A percentile compares a stretch with the other conserved stretches of the same genome.
Evolutionary conservation across 2,329 filamentous ascomycete genomes (phyloP).

Genomic region (Talaromyces sp.): DNA sequence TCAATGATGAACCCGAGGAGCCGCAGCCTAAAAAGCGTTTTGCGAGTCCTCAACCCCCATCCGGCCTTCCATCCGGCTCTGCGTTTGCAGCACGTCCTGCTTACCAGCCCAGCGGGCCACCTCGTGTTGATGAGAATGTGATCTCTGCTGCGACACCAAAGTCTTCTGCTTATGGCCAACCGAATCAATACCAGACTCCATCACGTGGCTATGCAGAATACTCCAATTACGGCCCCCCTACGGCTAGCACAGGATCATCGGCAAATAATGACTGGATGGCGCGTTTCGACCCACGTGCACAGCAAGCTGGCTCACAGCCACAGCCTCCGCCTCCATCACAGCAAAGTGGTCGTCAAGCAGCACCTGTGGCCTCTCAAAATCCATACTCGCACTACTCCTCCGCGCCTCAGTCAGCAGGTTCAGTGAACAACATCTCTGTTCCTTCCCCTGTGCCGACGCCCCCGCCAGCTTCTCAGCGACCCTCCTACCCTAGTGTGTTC

Average conservation of each 20-base stretch:
- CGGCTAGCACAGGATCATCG: conserved; percentile 29
- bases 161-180: conserved; percentile 30
- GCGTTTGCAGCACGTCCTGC: conserved; percentile 31
- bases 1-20: conserved; percentile 53
- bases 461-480: conserved; percentile 33
- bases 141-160: conserved; percentile 28
- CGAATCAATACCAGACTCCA: conserved; percentile 31
- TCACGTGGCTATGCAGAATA: conserved; percentile 40
- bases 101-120: conserved; percentile 29
- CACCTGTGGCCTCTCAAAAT: conserved; percentile 29
- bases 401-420: conserved; percentile 26
- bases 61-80: conserved; percentile 16
- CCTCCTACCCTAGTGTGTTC: conserved; percentile 33
- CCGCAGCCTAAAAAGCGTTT: conserved; percentile 50
- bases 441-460: conserved; percentile 42
- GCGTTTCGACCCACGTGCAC: conserved; percentile 44
- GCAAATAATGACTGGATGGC: conserved; percentile 47
- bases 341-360: conserved; percentile 24
- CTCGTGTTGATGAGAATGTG: conserved; percentile 30
- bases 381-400: conserved; percentile 34
- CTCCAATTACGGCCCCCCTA: conserved; percentile 30
- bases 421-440: conserved; percentile 30
- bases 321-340: conserved; percentile 27
- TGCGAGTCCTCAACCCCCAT: conserved; percentile 39
- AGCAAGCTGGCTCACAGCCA: conserved; percentile 28